Evolutionary conservation across 31 red algal genomes (phyloP), one percentile per base, ranked within the genome.

Genomic region (Bonnemaisonia californica): DNA sequence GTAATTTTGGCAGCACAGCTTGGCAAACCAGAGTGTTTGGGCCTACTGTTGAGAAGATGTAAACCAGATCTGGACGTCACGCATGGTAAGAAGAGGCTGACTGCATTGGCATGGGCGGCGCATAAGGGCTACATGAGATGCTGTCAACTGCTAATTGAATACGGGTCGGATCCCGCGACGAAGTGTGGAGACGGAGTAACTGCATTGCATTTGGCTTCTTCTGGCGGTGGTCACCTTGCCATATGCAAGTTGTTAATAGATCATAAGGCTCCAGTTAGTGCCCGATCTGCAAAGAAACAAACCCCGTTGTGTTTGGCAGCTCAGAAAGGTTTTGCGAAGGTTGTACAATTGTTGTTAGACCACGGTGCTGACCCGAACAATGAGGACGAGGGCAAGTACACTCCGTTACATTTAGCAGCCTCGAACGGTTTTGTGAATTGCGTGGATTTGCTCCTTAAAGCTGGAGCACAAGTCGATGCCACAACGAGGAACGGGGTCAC

Each of bases 141-240:
- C 63, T 93, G 90, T 34, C 81, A 91, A 82, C 67, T 90, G 57
- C 76, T 98, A 31, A 62, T 93, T 7, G 69, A 87, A 31, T 60
- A 89, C 33, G 83, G 92, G 2, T 82, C 92, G 1, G 84, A 77
- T 3, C 54, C 90, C 1, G 47, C 60, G 18, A 90, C 80, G 29
- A 89, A 83, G 32, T 97, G 95, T 79, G 95, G 84, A 16, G 92
- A 93, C 28, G 85, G 63, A 3, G 74, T 98, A 2, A 95, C 92
- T 30, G 96, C 88, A 4, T 68, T 98, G n/a, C 96, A 98, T 63
- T 65, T 98, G 33, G 91, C 96, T 12, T 87, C 96, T 32, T 94
- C 96, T 11, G 89, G 84, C 23, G 79, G 91, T 0, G 96, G 88
- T 27, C 74, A 89, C 34, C 2, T 70, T 18, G 56, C 75, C 5